Conservation (phyloP, 768 basidiomycete species). For the Suillus subaureus region DNA sequence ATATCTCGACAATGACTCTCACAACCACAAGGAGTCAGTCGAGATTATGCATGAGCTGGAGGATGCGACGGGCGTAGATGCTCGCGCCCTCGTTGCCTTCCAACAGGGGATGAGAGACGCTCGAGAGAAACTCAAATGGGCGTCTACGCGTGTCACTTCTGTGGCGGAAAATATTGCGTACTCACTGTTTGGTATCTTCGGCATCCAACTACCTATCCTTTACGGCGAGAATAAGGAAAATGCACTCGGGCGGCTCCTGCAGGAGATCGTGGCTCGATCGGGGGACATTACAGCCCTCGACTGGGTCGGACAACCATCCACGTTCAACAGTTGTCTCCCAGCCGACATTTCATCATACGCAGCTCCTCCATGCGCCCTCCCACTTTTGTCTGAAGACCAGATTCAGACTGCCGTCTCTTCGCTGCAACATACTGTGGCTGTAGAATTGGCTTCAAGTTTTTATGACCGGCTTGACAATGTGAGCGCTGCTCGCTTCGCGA, state of each 20-base stretch:
- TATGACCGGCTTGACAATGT: background rate
- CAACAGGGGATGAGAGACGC: background rate
- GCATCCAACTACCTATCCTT: background rate
- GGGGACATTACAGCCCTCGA: conserved; percentile 5
- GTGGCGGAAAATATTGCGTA: background rate
- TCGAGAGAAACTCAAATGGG: background rate
- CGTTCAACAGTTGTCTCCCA: conserved; percentile 9
- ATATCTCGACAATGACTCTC: background rate
- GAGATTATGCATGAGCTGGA: background rate
- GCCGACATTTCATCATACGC: background rate
- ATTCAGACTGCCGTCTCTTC: background rate
- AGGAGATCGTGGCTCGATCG: background rate
- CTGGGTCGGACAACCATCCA: conserved; percentile 8
- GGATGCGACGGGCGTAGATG: background rate
- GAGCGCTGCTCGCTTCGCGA: background rate
- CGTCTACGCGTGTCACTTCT: background rate
- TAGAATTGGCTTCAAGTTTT: background rate
- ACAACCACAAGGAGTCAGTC: background rate
- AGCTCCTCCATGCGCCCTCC: background rate
- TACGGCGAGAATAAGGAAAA: background rate
- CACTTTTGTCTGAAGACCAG: background rate
- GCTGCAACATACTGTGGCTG: background rate
- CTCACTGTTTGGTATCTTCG: background rate
- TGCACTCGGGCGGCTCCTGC: background rate
- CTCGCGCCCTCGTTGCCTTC: background rate